A percentile compares a stretch with the other conserved stretches of the same genome.
Conservation (phyloP, 257 asterid genomes). For the Leptodermis oblonga region DNA sequence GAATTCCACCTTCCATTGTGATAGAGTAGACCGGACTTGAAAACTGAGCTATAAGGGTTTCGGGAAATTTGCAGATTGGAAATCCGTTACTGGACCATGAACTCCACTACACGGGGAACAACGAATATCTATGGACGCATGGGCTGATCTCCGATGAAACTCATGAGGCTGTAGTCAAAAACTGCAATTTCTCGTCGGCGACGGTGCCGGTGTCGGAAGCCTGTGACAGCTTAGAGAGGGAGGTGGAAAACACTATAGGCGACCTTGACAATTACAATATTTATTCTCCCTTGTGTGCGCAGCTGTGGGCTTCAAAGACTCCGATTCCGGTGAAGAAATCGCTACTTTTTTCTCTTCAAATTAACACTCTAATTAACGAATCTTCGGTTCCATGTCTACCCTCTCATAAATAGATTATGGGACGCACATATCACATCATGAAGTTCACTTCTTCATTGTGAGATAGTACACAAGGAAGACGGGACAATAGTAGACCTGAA, state of each 20-base stretch:
- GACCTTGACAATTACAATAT: conserved; percentile 32
- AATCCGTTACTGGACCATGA: conserved; percentile 43
- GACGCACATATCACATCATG: too few species aligned
- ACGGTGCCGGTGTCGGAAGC: conserved; percentile 1
- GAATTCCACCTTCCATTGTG: too few species aligned
- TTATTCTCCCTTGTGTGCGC: conserved; percentile 47
- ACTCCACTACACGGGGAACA: conserved; percentile 27
- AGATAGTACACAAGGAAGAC: too few species aligned
- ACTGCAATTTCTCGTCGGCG: conserved; percentile 42
- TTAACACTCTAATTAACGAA: too few species aligned
- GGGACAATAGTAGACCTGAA: too few species aligned
- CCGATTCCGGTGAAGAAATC: background rate
- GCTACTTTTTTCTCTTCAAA: too few species aligned
- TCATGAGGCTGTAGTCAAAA: conserved; percentile 30
- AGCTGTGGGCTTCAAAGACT: background rate
- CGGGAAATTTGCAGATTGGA: conserved; percentile 50
- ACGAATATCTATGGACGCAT: conserved; percentile 49
- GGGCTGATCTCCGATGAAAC: conserved; percentile 67
- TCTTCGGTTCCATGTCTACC: too few species aligned
- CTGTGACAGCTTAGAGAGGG: conserved; percentile 16
- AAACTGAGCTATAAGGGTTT: too few species aligned
- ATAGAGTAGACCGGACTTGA: too few species aligned
- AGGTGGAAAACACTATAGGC: conserved; percentile 23
- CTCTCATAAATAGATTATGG: too few species aligned
- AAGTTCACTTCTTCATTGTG: too few species aligned